Evolutionary conservation across 78 protist species (phyloP).

Genomic region (Cavenderia fasciculata): DNA sequence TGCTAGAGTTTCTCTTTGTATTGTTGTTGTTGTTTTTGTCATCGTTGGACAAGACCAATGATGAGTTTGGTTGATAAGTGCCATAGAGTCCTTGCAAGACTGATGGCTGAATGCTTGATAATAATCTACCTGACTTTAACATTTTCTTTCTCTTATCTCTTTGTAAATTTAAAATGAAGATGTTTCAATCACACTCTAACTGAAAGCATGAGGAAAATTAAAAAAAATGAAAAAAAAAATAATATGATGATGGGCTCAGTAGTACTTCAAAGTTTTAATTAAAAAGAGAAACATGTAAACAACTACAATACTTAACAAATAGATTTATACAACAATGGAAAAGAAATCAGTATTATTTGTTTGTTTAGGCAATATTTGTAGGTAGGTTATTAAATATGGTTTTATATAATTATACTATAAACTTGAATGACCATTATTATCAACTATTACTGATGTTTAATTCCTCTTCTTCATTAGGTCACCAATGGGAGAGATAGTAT

Average conservation of each 20-base stretch:
- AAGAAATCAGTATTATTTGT: constrained; percentile 59
- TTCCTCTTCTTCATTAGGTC: not conserved
- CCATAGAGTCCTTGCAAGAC: not conserved
- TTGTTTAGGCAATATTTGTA: constrained; percentile 55
- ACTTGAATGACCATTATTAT: not conserved
- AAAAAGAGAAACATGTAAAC: too few species aligned
- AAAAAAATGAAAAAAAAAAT: too few species aligned
- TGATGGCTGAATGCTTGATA: not conserved
- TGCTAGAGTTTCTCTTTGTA: not conserved
- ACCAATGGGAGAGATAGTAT: constrained; percentile 35
- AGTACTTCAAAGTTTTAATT: too few species aligned
- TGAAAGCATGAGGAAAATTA: too few species aligned
- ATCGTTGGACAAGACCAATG: not conserved
- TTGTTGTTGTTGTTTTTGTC: not conserved
- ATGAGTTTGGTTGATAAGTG: not conserved
- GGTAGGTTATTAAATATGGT: not conserved
- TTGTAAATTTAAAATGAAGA: too few species aligned
- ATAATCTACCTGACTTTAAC: constrained; percentile 3
- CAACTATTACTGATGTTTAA: not conserved
- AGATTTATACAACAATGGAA: not conserved
- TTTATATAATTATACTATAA: not conserved
- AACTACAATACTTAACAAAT: too few species aligned
- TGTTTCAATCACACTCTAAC: too few species aligned
- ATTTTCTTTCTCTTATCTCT: too few species aligned
- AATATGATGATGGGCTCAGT: too few species aligned